These are phyloP conservation scores for Cerrena zonata DNA, from an alignment of 1,284 basidiomycete species.

Conservation along the genomic window DNA sequence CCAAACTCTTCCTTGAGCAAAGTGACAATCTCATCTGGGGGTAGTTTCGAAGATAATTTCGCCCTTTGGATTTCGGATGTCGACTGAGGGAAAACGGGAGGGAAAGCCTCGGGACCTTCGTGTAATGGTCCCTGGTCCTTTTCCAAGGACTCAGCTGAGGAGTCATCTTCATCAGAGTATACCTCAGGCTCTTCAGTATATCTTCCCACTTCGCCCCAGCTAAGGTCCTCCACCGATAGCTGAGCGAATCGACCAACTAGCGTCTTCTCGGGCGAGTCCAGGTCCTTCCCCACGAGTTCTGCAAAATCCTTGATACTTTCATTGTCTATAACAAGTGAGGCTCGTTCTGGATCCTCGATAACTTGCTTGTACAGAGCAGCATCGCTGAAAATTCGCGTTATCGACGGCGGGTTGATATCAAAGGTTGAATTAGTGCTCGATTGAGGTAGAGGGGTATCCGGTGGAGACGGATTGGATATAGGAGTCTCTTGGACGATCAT, in stretches of 20 bases:
- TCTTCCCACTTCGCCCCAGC: conserved; percentile 23
- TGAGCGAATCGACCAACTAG: conserved; percentile 31
- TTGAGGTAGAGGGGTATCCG: too few relatives aligned
- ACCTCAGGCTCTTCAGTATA: conserved; percentile 22
- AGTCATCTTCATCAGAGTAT: conserved; percentile 14
- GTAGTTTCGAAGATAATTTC: conserved; percentile 23
- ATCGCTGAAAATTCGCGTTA: conserved; percentile 33
- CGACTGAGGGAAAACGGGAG: conserved; percentile 6
- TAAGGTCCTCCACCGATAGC: conserved; percentile 28
- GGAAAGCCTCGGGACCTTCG: neutral
- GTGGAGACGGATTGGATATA: too few relatives aligned
- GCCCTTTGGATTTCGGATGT: conserved; percentile 20
- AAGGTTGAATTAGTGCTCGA: too few relatives aligned
- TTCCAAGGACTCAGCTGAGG: conserved; percentile 8
- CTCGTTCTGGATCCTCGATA: conserved; percentile 18
- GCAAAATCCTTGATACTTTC: conserved; percentile 27
- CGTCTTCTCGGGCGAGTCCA: conserved; percentile 30
- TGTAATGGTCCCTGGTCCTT: too few relatives aligned
- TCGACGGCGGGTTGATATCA: too few relatives aligned
- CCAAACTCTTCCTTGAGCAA: conserved; percentile 46
- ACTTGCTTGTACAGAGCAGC: conserved; percentile 34
- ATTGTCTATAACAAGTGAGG: conserved; percentile 5
- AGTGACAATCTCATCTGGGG: conserved; percentile 34
- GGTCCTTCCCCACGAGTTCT: conserved; percentile 35
- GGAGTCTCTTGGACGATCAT: too few relatives aligned